A percentile compares a stretch with the other conserved stretches of the same genome.
phyloP scores from a whole-genome alignment of 495 filamentous ascomycete species.

The Glutinoglossum americanum region DNA sequence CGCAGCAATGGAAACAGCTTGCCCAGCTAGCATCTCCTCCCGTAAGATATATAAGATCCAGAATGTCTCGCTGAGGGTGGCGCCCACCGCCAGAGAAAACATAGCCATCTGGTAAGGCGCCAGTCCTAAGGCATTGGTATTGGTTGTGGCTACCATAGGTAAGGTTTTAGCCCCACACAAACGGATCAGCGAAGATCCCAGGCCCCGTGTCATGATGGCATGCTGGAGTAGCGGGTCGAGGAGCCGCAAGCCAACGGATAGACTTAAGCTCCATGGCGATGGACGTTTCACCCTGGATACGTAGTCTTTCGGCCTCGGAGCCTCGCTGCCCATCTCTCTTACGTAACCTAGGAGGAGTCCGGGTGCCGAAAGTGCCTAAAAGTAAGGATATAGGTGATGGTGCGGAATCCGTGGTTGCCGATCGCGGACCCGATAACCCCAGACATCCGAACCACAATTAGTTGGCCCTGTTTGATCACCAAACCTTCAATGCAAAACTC shows the following conservation, averaged over 20 bases:
- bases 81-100: constrained; percentile 26
- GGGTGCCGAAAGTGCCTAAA: too few species aligned
- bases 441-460: too few species aligned
- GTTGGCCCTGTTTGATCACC: too few species aligned
- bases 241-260: constrained; percentile 34
- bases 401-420: too few species aligned
- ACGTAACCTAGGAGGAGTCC: too few species aligned
- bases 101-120: constrained; percentile 22
- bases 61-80: constrained; percentile 28
- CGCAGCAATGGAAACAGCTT: constrained; percentile 16
- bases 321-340: neutral
- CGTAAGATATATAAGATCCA: constrained; percentile 19
- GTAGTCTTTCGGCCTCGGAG: neutral
- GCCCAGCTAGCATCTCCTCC: constrained; percentile 21
- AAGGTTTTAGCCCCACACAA: constrained; percentile 14
- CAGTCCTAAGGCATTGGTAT: constrained; percentile 17
- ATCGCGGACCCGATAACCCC: too few species aligned
- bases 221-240: constrained; percentile 37
- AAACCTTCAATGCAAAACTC: too few species aligned
- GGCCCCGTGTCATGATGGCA: constrained; percentile 21
- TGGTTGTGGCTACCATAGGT: constrained; percentile 14
- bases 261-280: constrained; percentile 25
- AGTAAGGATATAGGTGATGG: too few species aligned
- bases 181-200: constrained; percentile 15
- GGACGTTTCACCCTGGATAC: constrained; percentile 1